Evolutionary conservation across 352 stramenopile species (phyloP).

Genomic region (Phytophthora cryptogea): DNA sequence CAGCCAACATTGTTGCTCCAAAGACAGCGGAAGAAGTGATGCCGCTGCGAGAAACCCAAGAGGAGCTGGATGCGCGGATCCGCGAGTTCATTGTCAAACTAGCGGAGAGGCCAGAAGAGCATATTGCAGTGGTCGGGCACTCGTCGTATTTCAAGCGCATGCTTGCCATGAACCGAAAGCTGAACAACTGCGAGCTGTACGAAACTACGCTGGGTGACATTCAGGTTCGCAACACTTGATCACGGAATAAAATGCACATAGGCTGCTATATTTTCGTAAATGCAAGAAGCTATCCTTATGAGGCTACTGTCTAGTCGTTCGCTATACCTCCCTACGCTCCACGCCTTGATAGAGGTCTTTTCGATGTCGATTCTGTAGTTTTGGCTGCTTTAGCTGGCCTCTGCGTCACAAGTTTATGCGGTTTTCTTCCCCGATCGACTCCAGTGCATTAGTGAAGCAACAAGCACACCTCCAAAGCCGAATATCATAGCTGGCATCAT

Average conservation of each 20-base stretch:
- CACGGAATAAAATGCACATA: not conserved
- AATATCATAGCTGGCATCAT: conserved; percentile 80
- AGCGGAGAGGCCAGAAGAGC: conserved; percentile 54
- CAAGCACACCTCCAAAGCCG: conserved; percentile 55
- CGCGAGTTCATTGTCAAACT: conserved; percentile 59
- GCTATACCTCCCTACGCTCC: not conserved
- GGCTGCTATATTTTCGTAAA: conserved; percentile 2
- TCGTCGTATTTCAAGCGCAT: conserved; percentile 88
- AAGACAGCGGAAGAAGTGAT: conserved; percentile 54
- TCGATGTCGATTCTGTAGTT: not conserved
- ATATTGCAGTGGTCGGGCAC: conserved; percentile 84
- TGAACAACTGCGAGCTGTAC: conserved; percentile 82
- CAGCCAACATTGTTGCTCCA: conserved; percentile 29
- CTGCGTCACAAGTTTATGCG: conserved; percentile 5
- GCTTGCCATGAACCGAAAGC: conserved; percentile 78
- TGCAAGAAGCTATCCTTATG: conserved; percentile 13
- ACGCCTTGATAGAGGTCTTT: not conserved
- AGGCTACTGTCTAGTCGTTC: conserved; percentile 5
- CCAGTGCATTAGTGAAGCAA: conserved; percentile 55
- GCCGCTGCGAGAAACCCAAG: conserved; percentile 55
- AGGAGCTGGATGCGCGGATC: conserved; percentile 73
- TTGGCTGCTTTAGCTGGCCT: not conserved
- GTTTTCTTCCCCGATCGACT: conserved; percentile 33
- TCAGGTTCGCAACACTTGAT: conserved; percentile 19
- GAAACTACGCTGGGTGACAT: conserved; percentile 35